Base-by-base conservation (phyloP, 2,329 filamentous ascomycete species). In the Exophiala bonariae region DNA sequence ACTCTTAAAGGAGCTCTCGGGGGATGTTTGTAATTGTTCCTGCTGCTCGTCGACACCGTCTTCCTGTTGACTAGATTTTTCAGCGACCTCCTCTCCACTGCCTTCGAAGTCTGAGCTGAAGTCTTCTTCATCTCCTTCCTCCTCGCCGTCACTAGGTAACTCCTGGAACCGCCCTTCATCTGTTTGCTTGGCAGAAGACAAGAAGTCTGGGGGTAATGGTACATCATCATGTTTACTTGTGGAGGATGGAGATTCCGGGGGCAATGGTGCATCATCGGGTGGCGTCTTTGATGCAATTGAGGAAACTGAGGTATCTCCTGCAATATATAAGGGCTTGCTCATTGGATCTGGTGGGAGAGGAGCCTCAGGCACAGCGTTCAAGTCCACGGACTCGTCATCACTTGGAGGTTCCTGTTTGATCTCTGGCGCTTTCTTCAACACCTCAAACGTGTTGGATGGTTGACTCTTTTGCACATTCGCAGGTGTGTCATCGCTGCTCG, bases 301-400 rank as follows among this genome's bases (percentile, higher is more conserved):
- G 7, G 72, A 74, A 7, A 66, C 69, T 3, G 73, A 74, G n/a
- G 72, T 75, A 49, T 76, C 73, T 4, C 72, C 73, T 19, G 72
- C 66, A 7, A 67, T 67, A 57, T 75, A 76, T 10, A 56, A 64
- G 30, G 63, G 65, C 57, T 68, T 73, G 50, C 70, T 76, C n/a
- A 70, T 72, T 4, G 73, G 55, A 32, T 76, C 72, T 13, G 73
- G 73, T 3, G 73, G 73, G 28, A 76, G 59, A 8, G 73, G 73
- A 8, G 65, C 51, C 51, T 70, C 66, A 7, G 63, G 44, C 19
- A 63, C 50, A 30, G 63, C 57, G 14, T 63, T 58, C 19, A 64
- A 46, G 30, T 67, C 61, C 8, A 65, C 63, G 3, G 52, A 51
- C 18, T 55, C 53, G 34, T 63, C 57, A n/a, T 58, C 55, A 33